Base-by-base conservation (phyloP, 2,329 filamentous ascomycete genomes). In the Cryphonectria parasitica region DNA sequence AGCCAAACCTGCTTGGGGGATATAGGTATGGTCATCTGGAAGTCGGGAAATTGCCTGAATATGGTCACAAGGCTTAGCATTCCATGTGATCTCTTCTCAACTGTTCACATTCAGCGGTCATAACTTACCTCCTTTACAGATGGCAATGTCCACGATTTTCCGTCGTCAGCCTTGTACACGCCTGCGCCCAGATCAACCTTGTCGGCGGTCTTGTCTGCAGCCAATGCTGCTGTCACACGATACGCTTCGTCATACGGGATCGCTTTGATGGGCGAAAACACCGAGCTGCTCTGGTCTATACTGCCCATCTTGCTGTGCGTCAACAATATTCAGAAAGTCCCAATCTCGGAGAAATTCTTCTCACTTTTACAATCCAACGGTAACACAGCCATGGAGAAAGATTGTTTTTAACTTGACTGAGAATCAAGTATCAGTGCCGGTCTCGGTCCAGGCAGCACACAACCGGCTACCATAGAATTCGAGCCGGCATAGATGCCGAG, bases 111-210 rank as follows among this genome's bases (percentile, higher is more conserved):
- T 43, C 41, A 43, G 39, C 11, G 10, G 45, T 25, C 45, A 52
- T 31, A 58, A 64, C 68, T 65, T 72, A 78, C 79, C 74, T 79
- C 72, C 71, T 74, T 74, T 19, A 82, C 80, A 34, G 76, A 76
- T 28, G 79, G 79, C 64, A 83, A 69, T 13, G 79, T 76, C 81
- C 81, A 83, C 13, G 80, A 77, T 66, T 75, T 73, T 8, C 75
- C 79, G 2, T 79, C 74, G 61, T 82, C 77, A 54, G 81, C 78
- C 66, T 80, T 78, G 72, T 83, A 83, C n/a, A 79, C 76, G n/a
- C 81, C 81, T 10, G 77, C 74, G 7, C 79, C 78, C 28, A 84
- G 74, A 67, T 76, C 78, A n/a, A 83, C 81, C 73, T 83, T 83
- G 22, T 78, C 69, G 3, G 76, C 74, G 34, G 71, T 11, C 6